phyloP scores from a whole-genome alignment of 2,329 filamentous ascomycete species.

The Trichoderma harzianum region DNA sequence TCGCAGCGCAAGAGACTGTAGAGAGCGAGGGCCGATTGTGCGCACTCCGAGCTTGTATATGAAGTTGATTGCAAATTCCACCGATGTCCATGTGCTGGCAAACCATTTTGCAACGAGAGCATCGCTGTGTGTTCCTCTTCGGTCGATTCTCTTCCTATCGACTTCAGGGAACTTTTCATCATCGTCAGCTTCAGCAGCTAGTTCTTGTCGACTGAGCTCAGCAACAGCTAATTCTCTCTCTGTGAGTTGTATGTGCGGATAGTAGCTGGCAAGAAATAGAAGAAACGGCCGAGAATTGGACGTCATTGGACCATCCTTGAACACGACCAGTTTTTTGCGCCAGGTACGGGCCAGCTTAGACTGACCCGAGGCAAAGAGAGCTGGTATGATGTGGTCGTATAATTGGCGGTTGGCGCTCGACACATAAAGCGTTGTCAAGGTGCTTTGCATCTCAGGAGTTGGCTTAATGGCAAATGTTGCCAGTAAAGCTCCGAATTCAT shows the following conservation, averaged over 20 bases:
- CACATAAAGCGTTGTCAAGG: slow-evolving; percentile 45
- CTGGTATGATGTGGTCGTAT: slow-evolving; percentile 52
- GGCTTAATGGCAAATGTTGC: slow-evolving; percentile 41
- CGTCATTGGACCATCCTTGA: slow-evolving; percentile 42
- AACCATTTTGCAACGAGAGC: slow-evolving; percentile 77
- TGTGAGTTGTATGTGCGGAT: slow-evolving; percentile 37
- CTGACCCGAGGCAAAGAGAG: slow-evolving; percentile 46
- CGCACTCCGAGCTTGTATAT: slow-evolving; percentile 68
- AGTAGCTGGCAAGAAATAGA: slow-evolving; percentile 46
- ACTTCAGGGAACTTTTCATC: background rate
- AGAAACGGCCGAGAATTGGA: slow-evolving; percentile 46
- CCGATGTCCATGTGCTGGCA: slow-evolving; percentile 65
- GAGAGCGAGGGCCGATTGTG: slow-evolving; percentile 68
- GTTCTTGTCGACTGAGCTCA: slow-evolving; percentile 4
- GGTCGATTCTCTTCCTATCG: slow-evolving; percentile 17
- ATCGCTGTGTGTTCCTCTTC: slow-evolving; percentile 29
- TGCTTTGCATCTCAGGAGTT: slow-evolving; percentile 36
- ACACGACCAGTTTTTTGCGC: slow-evolving; percentile 41
- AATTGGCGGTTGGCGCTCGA: slow-evolving; percentile 41
- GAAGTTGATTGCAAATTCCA: slow-evolving; percentile 68
- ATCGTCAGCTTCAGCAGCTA: background rate
- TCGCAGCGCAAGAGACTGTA: slow-evolving; percentile 73
- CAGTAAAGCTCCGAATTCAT: slow-evolving; percentile 43
- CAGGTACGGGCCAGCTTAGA: slow-evolving; percentile 45
- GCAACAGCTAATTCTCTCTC: slow-evolving; percentile 34